Evolutionary conservation across 345 rosid genomes (phyloP).

Genomic region (Populus euphratica): DNA sequence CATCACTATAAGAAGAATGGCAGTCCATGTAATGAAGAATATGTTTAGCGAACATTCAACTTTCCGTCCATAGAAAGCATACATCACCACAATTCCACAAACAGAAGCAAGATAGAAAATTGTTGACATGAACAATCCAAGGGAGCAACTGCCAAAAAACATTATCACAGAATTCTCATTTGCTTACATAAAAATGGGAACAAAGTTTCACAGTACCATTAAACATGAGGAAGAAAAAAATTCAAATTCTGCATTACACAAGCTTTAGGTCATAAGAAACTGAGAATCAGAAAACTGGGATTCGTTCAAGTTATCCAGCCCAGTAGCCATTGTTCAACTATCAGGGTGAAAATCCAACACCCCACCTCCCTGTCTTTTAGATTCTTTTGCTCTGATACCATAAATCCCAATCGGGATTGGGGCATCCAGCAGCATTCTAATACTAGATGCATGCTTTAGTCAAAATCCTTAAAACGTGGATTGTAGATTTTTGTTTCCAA

Average conservation of each 20-base stretch:
- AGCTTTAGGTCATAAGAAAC: too few species aligned
- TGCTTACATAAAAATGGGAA: neutral
- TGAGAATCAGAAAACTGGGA: too few species aligned
- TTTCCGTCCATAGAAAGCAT: conserved; percentile 45
- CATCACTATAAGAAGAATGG: conserved; percentile 59
- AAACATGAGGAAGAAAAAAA: too few species aligned
- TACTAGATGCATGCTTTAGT: neutral
- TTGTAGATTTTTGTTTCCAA: neutral
- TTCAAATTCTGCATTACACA: too few species aligned
- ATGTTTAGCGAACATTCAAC: conserved; percentile 58
- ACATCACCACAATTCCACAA: conserved; percentile 56
- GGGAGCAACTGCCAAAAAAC: conserved; percentile 48
- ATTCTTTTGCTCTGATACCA: too few species aligned
- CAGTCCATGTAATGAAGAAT: conserved; percentile 79
- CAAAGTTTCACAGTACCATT: neutral
- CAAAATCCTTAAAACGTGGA: neutral
- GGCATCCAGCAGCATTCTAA: too few species aligned
- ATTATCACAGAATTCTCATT: neutral
- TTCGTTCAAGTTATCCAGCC: too few species aligned
- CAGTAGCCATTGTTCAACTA: too few species aligned
- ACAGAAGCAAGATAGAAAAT: conserved; percentile 52
- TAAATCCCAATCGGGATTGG: too few species aligned
- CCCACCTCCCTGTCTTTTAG: too few species aligned
- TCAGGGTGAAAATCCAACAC: too few species aligned
- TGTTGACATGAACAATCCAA: conserved; percentile 62